These are phyloP conservation scores for Arabidopsis lyrata DNA, from an alignment of 441 rosid genomes.

Conservation along the genomic window DNA sequence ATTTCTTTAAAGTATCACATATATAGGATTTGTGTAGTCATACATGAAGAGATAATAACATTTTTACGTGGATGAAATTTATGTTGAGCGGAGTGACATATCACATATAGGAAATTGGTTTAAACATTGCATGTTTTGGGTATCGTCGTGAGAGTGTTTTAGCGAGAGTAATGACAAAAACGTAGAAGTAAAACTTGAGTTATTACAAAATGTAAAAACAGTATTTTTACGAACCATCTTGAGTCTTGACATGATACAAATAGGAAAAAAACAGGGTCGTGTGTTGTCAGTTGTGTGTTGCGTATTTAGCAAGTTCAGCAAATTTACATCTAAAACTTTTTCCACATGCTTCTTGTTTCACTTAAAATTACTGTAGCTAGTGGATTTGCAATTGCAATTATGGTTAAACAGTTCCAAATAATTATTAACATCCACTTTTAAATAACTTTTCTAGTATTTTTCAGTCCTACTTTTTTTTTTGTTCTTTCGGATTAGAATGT, in stretches of 20 bases:
- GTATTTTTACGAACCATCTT: background rate
- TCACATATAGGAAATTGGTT: too few relatives aligned
- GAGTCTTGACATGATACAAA: background rate
- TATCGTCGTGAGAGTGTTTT: background rate
- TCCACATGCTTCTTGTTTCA: background rate
- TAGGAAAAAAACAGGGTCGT: background rate
- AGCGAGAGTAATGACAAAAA: background rate
- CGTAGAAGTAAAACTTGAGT: background rate
- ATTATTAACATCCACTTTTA: constrained; percentile 2
- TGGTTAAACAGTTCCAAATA: constrained; percentile 3
- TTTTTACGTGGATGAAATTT: background rate
- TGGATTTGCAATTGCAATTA: constrained; percentile 10
- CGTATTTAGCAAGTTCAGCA: background rate
- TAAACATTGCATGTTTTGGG: background rate
- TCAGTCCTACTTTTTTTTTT: background rate
- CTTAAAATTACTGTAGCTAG: background rate
- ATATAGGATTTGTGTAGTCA: background rate
- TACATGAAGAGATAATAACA: background rate
- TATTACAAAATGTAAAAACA: background rate
- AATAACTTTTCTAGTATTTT: background rate
- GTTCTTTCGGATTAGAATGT: constrained; percentile 3
- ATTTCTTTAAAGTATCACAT: background rate
- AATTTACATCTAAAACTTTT: background rate
- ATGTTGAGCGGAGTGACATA: background rate
- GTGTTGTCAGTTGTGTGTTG: background rate